These are phyloP conservation scores for Hansfordia pulvinata DNA, from an alignment of 2,329 filamentous ascomycete species.

Conservation along the genomic window DNA sequence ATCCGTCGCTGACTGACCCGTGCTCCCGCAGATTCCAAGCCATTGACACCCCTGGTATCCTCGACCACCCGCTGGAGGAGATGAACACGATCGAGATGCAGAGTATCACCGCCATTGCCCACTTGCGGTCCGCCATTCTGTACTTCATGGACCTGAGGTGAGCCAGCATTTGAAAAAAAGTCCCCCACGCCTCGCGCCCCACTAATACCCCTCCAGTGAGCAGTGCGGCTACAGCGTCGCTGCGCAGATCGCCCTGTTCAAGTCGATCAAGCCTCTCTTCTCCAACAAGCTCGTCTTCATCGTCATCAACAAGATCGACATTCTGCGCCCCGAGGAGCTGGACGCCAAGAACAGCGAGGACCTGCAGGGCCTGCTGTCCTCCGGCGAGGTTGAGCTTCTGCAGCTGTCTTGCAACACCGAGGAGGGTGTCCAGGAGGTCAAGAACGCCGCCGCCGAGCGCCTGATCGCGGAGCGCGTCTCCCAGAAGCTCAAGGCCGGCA, in stretches of 20 bases:
- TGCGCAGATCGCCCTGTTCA: slow-evolving; percentile 89
- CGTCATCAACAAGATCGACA: slow-evolving; percentile 96
- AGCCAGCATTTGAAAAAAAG: too few species aligned
- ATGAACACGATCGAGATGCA: slow-evolving; percentile 99
- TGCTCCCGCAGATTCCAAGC: too few species aligned
- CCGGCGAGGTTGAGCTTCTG: slow-evolving; percentile 82
- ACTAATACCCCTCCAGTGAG: too few species aligned
- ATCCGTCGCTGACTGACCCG: too few species aligned
- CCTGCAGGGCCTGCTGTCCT: slow-evolving; percentile 68
- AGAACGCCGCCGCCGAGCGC: slow-evolving; percentile 88
- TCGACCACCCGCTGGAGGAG: slow-evolving; percentile 94
- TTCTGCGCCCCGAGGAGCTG: slow-evolving; percentile 76
- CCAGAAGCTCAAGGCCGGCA: slow-evolving; percentile 91
- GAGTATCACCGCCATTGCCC: slow-evolving; percentile 92
- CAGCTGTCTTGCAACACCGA: slow-evolving; percentile 91
- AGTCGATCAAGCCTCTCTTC: slow-evolving; percentile 93
- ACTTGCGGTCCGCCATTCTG: slow-evolving; percentile 84
- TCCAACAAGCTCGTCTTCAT: slow-evolving; percentile 95
- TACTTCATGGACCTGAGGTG: slow-evolving; percentile 99
- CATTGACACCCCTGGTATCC: slow-evolving; percentile 95
- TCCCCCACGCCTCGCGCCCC: too few species aligned
- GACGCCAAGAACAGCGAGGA: slow-evolving; percentile 65
- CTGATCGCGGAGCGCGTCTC: slow-evolving; percentile 86
- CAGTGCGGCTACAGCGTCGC: slow-evolving; percentile 90
- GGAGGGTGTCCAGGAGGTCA: slow-evolving; percentile 86